phyloP scores from a whole-genome alignment of 345 rosid genomes.

The Acer negundo region DNA sequence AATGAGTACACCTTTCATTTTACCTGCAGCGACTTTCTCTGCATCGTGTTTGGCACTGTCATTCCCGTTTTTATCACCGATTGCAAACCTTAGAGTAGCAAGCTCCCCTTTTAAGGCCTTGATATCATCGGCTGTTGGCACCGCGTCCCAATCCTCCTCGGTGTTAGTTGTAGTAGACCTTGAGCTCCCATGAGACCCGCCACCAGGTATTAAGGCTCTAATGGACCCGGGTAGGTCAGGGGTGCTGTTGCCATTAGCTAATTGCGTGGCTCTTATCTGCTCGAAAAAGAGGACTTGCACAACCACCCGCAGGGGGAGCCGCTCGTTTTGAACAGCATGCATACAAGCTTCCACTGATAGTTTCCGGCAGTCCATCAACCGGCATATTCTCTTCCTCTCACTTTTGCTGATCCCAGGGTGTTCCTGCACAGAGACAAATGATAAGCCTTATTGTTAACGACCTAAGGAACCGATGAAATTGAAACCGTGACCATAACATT shows the following conservation, averaged over 20 bases:
- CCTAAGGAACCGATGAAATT: neutral
- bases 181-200: constrained; percentile 81
- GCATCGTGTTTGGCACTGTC: constrained; percentile 32
- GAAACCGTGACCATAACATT: neutral
- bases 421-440: constrained; percentile 37
- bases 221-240: constrained; percentile 60
- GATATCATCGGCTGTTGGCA: constrained; percentile 70
- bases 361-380: constrained; percentile 79
- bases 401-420: constrained; percentile 62
- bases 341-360: constrained; percentile 77
- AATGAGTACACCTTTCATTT: constrained; percentile 60
- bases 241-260: constrained; percentile 53
- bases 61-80: constrained; percentile 29
- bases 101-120: constrained; percentile 74
- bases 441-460: neutral
- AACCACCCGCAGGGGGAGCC: constrained; percentile 77
- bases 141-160: constrained; percentile 90
- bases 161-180: constrained; percentile 78
- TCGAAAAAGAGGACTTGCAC: constrained; percentile 94
- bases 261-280: constrained; percentile 58
- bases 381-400: constrained; percentile 70
- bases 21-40: constrained; percentile 40
- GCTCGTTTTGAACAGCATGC: constrained; percentile 86
- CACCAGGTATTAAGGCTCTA: constrained; percentile 47
- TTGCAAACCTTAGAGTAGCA: constrained; percentile 41